Percentiles rank a stretch among this genome's conserved stretches.
These are phyloP conservation scores for Magnaporthiopsis rhizophila DNA, from an alignment of 2,329 filamentous ascomycete species.

Conservation along the genomic window DNA sequence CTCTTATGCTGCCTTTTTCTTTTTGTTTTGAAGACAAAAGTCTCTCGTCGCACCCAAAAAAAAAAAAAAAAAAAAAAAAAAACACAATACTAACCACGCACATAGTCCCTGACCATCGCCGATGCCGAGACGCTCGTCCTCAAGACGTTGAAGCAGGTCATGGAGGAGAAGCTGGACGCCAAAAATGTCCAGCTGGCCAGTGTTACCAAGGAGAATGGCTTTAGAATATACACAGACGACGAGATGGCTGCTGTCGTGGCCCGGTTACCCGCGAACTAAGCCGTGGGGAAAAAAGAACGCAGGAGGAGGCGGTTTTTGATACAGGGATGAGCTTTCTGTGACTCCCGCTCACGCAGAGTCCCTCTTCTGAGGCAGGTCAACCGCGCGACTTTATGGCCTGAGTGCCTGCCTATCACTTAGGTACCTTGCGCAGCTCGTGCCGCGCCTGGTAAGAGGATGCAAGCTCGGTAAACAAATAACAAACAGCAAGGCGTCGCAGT, in stretches of 20 bases:
- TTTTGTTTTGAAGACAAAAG: no score
- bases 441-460: no score
- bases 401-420: neutral
- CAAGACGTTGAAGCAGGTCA: slow-evolving; percentile 98
- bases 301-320: neutral
- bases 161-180: slow-evolving; percentile 98
- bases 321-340: neutral
- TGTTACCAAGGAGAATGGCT: slow-evolving; percentile 95
- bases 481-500: neutral
- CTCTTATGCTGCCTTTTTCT: neutral
- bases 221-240: slow-evolving; percentile 96
- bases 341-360: neutral
- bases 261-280: slow-evolving; percentile 62
- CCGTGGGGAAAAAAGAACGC: neutral
- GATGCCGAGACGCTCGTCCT: slow-evolving; percentile 93
- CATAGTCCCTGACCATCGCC: slow-evolving; percentile 75
- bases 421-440: no score
- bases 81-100: neutral
- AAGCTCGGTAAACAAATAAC: no score
- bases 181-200: slow-evolving; percentile 99
- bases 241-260: slow-evolving; percentile 94
- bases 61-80: no score
- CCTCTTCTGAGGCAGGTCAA: neutral
- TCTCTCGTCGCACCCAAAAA: no score
- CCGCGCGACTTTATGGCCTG: neutral